A percentile compares a stretch with the other conserved stretches of the same genome.
Evolutionary conservation across 2,329 filamentous ascomycete species (phyloP).

Genomic region (Colletotrichum nymphaeae): DNA sequence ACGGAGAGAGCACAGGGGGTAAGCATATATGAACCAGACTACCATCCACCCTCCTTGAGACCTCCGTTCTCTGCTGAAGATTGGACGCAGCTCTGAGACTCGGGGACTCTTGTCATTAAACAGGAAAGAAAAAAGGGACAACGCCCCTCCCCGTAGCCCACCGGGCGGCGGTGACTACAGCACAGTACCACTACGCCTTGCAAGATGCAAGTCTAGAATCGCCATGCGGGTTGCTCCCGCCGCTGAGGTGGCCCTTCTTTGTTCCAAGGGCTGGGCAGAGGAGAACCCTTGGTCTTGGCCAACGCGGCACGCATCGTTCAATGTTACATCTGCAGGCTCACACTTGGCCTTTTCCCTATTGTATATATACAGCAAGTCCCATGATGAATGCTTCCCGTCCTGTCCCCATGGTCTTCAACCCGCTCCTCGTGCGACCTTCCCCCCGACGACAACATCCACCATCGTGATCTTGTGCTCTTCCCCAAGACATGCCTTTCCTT

Average conservation of each 20-base stretch:
- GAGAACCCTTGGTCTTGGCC: background rate
- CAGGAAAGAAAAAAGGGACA: background rate
- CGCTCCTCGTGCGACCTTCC: slow-evolving; percentile 3
- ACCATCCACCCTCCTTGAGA: background rate
- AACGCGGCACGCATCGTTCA: background rate
- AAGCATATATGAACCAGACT: slow-evolving; percentile 8
- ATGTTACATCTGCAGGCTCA: background rate
- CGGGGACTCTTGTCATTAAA: background rate
- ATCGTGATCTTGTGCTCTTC: slow-evolving; percentile 28
- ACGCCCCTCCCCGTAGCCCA: background rate
- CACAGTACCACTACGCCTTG: background rate
- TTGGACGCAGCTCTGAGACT: slow-evolving; percentile 12
- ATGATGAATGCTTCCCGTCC: slow-evolving; percentile 13
- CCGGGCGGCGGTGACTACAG: background rate
- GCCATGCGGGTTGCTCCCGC: background rate
- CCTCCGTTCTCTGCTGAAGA: slow-evolving; percentile 4
- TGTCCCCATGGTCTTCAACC: slow-evolving; percentile 21
- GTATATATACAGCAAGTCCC: slow-evolving; percentile 24
- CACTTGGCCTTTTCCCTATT: background rate
- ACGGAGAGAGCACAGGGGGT: background rate
- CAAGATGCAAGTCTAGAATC: slow-evolving; percentile 3
- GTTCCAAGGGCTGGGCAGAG: background rate
- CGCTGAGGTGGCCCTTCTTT: background rate
- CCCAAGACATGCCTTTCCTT: slow-evolving; percentile 31
- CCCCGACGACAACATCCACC: background rate